Percentiles rank a stretch among this genome's conserved stretches.
Evolutionary conservation across 2,329 filamentous ascomycete species (phyloP).

Genomic region (Calonectria ilicicola): DNA sequence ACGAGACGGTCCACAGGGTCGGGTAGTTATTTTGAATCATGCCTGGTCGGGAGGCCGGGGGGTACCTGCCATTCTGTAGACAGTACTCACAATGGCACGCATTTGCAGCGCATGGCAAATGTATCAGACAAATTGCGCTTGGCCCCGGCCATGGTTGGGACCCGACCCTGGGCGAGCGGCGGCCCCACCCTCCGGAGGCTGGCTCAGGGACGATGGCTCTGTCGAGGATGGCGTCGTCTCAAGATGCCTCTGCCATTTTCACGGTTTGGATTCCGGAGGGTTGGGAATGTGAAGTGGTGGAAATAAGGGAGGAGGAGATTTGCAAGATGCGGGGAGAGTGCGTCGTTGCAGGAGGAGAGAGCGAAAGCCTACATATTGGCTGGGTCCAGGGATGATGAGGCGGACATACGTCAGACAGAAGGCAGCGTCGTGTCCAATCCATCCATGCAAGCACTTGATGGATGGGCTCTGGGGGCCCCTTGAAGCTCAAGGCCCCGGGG

Average conservation of each 20-base stretch:
- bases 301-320: conserved; percentile 28
- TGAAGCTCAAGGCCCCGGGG: background rate
- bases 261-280: conserved; percentile 16
- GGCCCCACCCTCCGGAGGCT: conserved; percentile 44
- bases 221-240: conserved; percentile 31
- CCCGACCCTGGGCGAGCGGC: conserved; percentile 30
- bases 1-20: conserved; percentile 25
- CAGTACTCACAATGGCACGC: conserved; percentile 36
- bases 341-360: background rate
- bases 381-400: background rate
- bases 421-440: conserved; percentile 16
- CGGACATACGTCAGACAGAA: background rate
- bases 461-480: background rate
- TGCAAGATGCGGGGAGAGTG: background rate
- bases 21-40: conserved; percentile 32
- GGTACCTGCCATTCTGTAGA: conserved; percentile 37
- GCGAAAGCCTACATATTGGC: background rate
- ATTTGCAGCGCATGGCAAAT: conserved; percentile 33
- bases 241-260: conserved; percentile 28
- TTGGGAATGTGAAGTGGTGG: conserved; percentile 8
- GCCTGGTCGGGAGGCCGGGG: conserved; percentile 2
- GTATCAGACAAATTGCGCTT: conserved; percentile 21
- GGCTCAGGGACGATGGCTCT: conserved; percentile 33
- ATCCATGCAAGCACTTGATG: conserved; percentile 27
- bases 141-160: conserved; percentile 26